Evolutionary conservation across 2,329 filamentous ascomycete species (phyloP).

Genomic region (Herpomyces periplanetae): DNA sequence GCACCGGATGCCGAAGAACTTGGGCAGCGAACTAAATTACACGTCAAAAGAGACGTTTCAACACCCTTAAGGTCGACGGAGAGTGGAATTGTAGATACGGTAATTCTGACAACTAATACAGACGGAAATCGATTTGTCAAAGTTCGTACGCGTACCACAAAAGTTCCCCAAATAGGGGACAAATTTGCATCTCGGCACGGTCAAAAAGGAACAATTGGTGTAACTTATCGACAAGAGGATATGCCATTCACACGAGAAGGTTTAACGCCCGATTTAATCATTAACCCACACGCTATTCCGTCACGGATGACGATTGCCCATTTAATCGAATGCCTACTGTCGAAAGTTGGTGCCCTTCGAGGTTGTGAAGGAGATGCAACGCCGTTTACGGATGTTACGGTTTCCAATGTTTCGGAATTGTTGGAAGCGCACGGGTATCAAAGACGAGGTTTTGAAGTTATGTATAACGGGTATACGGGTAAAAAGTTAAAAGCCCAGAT

Average conservation of each 20-base stretch:
- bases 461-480: slow-evolving; percentile 95
- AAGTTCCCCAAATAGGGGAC: slow-evolving; percentile 91
- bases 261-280: slow-evolving; percentile 73
- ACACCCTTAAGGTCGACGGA: slow-evolving; percentile 81
- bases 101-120: slow-evolving; percentile 67
- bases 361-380: slow-evolving; percentile 90
- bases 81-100: slow-evolving; percentile 76
- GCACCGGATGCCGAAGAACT: slow-evolving; percentile 70
- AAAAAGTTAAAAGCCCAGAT: slow-evolving; percentile 71
- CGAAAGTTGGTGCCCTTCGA: slow-evolving; percentile 69
- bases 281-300: slow-evolving; percentile 96
- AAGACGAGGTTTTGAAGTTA: slow-evolving; percentile 79
- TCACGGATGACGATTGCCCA: slow-evolving; percentile 99
- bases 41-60: slow-evolving; percentile 77
- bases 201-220: slow-evolving; percentile 95
- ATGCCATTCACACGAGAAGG: slow-evolving; percentile 92
- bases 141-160: slow-evolving; percentile 81
- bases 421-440: slow-evolving; percentile 73
- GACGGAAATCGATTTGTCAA: slow-evolving; percentile 89
- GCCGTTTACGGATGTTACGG: slow-evolving; percentile 86
- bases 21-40: slow-evolving; percentile 53
- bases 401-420: slow-evolving; percentile 58
- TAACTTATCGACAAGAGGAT: slow-evolving; percentile 85
- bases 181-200: slow-evolving; percentile 98
- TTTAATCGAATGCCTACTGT: slow-evolving; percentile 92